These are phyloP conservation scores for Porogramme epimiltina DNA, from an alignment of 1,284 basidiomycete genomes.

Conservation along the genomic window DNA sequence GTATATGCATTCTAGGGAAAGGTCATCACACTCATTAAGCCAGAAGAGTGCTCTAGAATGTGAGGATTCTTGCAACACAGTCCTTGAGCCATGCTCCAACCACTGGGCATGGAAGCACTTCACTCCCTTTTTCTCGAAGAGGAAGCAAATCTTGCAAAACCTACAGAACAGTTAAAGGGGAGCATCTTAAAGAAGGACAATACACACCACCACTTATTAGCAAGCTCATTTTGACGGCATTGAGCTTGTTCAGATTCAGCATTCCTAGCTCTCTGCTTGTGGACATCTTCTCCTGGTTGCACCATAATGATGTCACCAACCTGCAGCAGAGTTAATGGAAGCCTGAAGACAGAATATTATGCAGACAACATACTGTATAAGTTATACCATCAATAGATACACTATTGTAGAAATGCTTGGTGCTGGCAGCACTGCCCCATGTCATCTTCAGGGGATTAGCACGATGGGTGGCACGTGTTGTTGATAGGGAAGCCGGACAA, in stretches of 20 bases:
- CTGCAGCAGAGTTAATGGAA: conserved; percentile 34
- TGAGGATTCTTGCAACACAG: conserved; percentile 61
- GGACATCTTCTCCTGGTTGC: conserved; percentile 47
- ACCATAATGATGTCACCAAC: conserved; percentile 64
- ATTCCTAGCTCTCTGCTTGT: conserved; percentile 38
- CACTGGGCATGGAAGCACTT: conserved; percentile 68
- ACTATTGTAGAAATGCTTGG: conserved; percentile 40
- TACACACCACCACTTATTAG: conserved; percentile 56
- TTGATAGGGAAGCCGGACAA: neutral
- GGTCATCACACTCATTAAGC: conserved; percentile 55
- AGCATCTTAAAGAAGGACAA: neutral
- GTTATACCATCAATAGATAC: conserved; percentile 54
- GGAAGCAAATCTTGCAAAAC: conserved; percentile 65
- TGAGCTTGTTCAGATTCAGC: conserved; percentile 40
- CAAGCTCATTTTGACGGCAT: conserved; percentile 41
- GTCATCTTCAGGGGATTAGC: conserved; percentile 46
- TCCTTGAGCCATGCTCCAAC: conserved; percentile 66
- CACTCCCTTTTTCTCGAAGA: conserved; percentile 44
- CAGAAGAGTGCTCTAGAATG: conserved; percentile 60
- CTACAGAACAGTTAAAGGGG: conserved; percentile 36
- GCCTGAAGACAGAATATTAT: neutral
- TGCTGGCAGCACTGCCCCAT: conserved; percentile 43
- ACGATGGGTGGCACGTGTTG: too few species aligned
- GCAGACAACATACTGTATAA: conserved; percentile 46
- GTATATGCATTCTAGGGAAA: conserved; percentile 51